These are phyloP conservation scores for Filosporella fistucella DNA, from an alignment of 495 filamentous ascomycete species.

Conservation along the genomic window DNA sequence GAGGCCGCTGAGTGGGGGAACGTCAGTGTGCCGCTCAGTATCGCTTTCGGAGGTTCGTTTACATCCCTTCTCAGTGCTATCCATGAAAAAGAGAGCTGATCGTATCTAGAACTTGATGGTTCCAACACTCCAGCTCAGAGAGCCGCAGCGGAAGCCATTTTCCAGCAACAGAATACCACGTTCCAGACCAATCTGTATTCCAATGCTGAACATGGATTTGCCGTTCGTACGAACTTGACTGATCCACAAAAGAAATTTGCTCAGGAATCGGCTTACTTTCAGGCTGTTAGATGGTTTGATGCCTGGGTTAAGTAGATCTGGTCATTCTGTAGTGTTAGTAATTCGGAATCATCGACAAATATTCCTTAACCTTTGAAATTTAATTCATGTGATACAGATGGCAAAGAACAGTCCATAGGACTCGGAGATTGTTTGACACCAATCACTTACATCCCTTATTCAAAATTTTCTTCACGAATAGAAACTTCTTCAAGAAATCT, in stretches of 20 bases:
- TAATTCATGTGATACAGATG: no score
- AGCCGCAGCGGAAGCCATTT: conserved; percentile 11
- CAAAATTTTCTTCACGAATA: no score
- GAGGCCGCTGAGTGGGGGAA: conserved; percentile 59
- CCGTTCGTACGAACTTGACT: conserved; percentile 52
- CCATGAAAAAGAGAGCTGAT: background rate
- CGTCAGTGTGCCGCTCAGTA: conserved; percentile 58
- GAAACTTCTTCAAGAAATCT: no score
- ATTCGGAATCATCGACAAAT: no score
- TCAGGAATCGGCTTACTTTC: conserved; percentile 6
- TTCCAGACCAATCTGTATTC: conserved; percentile 9
- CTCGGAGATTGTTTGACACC: no score
- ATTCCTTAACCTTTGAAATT: no score
- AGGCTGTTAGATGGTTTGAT: conserved; percentile 13
- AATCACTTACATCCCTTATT: no score
- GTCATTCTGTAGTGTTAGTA: no score
- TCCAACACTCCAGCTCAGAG: conserved; percentile 4
- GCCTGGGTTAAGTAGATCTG: no score
- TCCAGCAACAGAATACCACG: conserved; percentile 1
- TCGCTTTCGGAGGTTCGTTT: conserved; percentile 60
- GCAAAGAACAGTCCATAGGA: no score
- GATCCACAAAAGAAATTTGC: conserved; percentile 25
- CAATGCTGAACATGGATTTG: conserved; percentile 56
- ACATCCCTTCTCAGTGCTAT: no score
- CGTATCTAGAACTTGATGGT: conserved; percentile 4